Base-by-base conservation (phyloP, 352 stramenopile genomes). In the Phytophthora kernoviae region DNA sequence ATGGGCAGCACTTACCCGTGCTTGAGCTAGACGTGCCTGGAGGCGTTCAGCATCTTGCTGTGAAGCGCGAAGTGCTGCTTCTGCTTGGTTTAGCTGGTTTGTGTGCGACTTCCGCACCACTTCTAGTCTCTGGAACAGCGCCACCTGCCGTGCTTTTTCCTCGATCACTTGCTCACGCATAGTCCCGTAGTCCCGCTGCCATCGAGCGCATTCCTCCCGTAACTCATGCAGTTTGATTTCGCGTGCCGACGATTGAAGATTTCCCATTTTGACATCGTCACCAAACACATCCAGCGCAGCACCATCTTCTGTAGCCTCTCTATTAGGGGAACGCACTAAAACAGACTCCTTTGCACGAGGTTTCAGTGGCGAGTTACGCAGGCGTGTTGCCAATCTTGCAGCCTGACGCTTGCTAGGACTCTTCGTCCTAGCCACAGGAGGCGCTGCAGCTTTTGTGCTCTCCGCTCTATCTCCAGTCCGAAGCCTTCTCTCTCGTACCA, bases 151-250 rank as follows among this genome's bases (percentile, higher is more conserved):
- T 1, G 56, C 47, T 54, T 76, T 76, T 34, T 72, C 68, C 18
- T 69, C 52, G 18, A 76, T 63, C 9, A 76, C 57, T 49, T 76
- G 59, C 20, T 76, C 63, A 2, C 63, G 62, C 62, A 76, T 72
- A 12, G 37, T 51, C 48, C 60, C 58, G 40, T 72, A 72, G 43
- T 76, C 68, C 1, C 43, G 40, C 40, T 72, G 54, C 53, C 54
- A 70, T 9, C 55, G 39, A 46, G 34, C 26, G 15, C 43, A 49
- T 14, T 75, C 67, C 40, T 54, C 36, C 14, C 41, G 36, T 24
- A 73, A 20, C 15, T 58, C 45, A 12, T 62, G 62, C 3, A 70
- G 50, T 15, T 73, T 73, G 8, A 59, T 50, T 34, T 73, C 58
- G 26, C 63, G 62, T 2, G 42, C 49, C 0, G 63, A 61, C 27